phyloP scores from a whole-genome alignment of 495 filamentous ascomycete species.

The Amniculicola lignicola region DNA sequence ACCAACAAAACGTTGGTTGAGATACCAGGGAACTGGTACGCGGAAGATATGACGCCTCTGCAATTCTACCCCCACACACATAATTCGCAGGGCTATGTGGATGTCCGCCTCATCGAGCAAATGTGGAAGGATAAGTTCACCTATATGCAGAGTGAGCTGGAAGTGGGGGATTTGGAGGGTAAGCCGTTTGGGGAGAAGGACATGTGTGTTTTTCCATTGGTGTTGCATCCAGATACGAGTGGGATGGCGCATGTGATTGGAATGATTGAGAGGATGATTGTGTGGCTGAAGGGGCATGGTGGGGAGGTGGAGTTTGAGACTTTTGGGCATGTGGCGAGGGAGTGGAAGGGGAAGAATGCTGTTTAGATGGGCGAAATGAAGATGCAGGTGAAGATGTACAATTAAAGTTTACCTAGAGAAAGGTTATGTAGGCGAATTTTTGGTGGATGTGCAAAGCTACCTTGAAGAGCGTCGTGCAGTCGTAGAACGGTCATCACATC shows the following conservation, averaged over 20 bases:
- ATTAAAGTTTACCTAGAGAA: no score
- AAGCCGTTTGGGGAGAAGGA: conserved; percentile 33
- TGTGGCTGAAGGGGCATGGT: conserved; percentile 50
- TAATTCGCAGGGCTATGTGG: conserved; percentile 56
- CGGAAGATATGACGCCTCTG: conserved; percentile 58
- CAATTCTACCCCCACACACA: conserved; percentile 50
- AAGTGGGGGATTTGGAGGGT: conserved; percentile 36
- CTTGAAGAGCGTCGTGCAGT: no score
- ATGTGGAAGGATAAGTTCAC: conserved; percentile 56
- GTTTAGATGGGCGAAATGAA: no score
- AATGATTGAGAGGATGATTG: conserved; percentile 56
- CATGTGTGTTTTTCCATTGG: conserved; percentile 48
- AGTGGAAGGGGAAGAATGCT: conserved; percentile 38
- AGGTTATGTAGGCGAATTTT: no score
- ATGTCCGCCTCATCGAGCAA: conserved; percentile 51
- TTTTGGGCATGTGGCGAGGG: conserved; percentile 44
- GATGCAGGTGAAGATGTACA: no score
- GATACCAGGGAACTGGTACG: conserved; percentile 56
- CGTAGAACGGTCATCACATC: no score
- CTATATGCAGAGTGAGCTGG: conserved; percentile 36
- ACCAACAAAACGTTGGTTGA: conserved; percentile 46
- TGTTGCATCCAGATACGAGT: conserved; percentile 60
- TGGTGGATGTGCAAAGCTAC: no score
- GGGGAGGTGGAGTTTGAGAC: conserved; percentile 52
- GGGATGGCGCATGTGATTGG: conserved; percentile 62